Conservation (phyloP, 257 asterid species). For the Fraxinus cuspidata region DNA sequence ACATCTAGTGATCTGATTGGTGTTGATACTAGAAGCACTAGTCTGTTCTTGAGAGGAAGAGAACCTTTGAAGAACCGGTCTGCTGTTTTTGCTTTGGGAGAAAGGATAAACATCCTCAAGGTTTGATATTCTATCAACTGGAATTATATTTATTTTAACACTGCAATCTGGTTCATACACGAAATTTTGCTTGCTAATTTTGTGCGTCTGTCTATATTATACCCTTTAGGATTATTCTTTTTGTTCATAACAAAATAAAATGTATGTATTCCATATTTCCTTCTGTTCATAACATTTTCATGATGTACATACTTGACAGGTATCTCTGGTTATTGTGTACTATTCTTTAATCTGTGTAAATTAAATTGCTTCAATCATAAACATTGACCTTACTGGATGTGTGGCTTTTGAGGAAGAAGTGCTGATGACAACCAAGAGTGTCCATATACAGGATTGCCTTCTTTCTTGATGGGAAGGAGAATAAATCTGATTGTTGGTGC, state of each 20-base stretch:
- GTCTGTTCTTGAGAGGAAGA: constrained; percentile 90
- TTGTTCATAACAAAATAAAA: neutral
- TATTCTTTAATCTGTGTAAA: neutral
- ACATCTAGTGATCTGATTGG: constrained; percentile 97
- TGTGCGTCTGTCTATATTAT: neutral
- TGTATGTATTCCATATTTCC: neutral
- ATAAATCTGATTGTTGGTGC: neutral
- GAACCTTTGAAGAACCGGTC: constrained; percentile 99
- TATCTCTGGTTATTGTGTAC: neutral
- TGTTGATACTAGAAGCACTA: constrained; percentile 86
- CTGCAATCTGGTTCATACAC: neutral
- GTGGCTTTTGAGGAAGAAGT: neutral
- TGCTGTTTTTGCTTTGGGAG: constrained; percentile 97
- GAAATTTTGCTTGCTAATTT: neutral
- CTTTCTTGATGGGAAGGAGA: neutral
- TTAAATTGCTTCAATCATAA: neutral
- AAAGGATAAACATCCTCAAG: constrained; percentile 94
- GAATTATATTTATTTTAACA: neutral
- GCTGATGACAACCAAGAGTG: neutral
- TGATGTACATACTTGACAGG: neutral
- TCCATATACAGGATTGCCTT: neutral
- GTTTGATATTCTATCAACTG: constrained; percentile 32
- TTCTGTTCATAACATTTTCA: neutral
- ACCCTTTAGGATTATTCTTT: neutral
- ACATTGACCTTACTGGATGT: neutral